Evolutionary conservation across 2,329 filamentous ascomycete species (phyloP), one percentile per base, ranked within the genome.

Genomic region (Colletotrichum tofieldiae): DNA sequence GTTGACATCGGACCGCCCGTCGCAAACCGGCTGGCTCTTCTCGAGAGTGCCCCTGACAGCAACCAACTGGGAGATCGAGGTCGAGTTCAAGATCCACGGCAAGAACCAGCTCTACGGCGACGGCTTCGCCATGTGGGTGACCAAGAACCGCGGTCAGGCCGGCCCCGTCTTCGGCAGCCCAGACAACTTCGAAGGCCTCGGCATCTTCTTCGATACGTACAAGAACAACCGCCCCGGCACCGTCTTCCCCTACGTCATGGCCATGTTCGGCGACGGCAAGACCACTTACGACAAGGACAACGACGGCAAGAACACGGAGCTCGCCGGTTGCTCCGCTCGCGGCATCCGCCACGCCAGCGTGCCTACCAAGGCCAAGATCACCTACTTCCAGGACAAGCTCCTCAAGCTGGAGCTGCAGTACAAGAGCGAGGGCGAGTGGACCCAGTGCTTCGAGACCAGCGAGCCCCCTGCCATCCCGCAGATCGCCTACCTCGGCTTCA

Each of bases 211-310:
- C 85, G 96, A 99, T 82, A 99, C 96, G 55, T 99, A 99, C 89
- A 99, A 99, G 91, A 99, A 99, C 87, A 98, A 98, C 86, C 92
- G 96, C 18, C 96, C 96, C 0, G 96, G 96, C 54, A 93, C 94
- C 52, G 93, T 98, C 58, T 99, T 99, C 84, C 96, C 96, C 62
- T 98, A 98, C 80, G 93, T 99, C 78, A 98, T 98, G 95, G 96
- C 95, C 74, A 98, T 98, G 96, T 88, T 95, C 76, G 96, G 96
- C 72, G 96, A 99, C 81, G 96, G 96, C 74, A 87, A 94, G 80
- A 97, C 93, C 8, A 81, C 87, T 18, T 99, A 99, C 84, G 95
- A 98, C 86, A 95, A 98, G 86, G 91, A 92, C 77, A 95, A 95
- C 78, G 96, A 99, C 79, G 96, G 96, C 81, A 98, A 98, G 87